A percentile compares a stretch with the other conserved stretches of the same genome.
phyloP scores from a whole-genome alignment of 2,329 filamentous ascomycete species.

The Diplodia mutila region DNA sequence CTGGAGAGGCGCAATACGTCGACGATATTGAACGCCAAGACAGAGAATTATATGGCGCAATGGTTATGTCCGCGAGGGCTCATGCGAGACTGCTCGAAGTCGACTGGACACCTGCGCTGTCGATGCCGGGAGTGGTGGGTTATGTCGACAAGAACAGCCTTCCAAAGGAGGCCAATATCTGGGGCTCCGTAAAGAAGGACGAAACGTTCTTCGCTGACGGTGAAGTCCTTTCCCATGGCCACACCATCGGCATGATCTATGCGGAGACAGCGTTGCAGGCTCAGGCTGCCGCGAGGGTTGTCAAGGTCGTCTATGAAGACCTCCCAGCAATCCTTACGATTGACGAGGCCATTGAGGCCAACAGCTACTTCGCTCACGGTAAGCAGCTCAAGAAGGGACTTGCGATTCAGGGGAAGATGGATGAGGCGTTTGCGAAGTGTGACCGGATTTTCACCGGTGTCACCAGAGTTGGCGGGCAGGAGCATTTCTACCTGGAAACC shows the following conservation, averaged over 20 bases:
- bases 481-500: conserved; percentile 96
- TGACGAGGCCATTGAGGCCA: conserved; percentile 86
- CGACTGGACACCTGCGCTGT: conserved; percentile 73
- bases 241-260: conserved; percentile 87
- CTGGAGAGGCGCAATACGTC: conserved; percentile 91
- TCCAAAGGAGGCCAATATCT: conserved; percentile 80
- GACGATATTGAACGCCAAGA: conserved; percentile 85
- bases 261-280: conserved; percentile 77
- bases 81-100: conserved; percentile 84
- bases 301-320: conserved; percentile 87
- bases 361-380: conserved; percentile 82
- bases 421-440: conserved; percentile 73
- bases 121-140: conserved; percentile 84
- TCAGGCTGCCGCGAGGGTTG: conserved; percentile 77
- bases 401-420: conserved; percentile 54
- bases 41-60: conserved; percentile 84
- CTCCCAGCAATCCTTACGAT: conserved; percentile 86
- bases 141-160: conserved; percentile 83
- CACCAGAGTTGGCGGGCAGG: conserved; percentile 87
- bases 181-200: conserved; percentile 80
- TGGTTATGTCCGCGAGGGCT: conserved; percentile 84
- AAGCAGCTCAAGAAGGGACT: conserved; percentile 78
- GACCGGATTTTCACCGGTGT: conserved; percentile 85
- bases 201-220: conserved; percentile 91
- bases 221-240: conserved; percentile 81